These are phyloP conservation scores for Salix arbutifolia DNA, from an alignment of 345 rosid genomes.

Conservation along the genomic window DNA sequence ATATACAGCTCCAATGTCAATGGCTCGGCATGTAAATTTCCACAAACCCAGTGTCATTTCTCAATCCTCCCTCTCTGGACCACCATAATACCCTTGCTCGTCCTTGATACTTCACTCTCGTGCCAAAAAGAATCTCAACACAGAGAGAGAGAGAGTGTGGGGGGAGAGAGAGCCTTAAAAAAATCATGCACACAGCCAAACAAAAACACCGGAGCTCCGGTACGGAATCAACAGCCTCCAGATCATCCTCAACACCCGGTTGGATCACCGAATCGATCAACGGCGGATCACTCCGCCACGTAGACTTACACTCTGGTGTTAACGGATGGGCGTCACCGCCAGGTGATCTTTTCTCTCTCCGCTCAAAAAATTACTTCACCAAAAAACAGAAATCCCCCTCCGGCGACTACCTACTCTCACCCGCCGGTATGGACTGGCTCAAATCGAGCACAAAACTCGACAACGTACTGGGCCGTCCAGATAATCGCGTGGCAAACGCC, in stretches of 20 bases:
- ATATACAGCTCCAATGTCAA: not conserved
- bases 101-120: not conserved
- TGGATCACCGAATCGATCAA: conserved; percentile 62
- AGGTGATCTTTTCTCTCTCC: conserved; percentile 68
- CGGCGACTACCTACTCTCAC: conserved; percentile 69
- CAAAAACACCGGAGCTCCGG: conserved; percentile 40
- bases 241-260: conserved; percentile 29
- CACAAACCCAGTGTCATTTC: not conserved
- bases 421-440: conserved; percentile 92
- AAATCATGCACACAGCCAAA: conserved; percentile 50
- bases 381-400: conserved; percentile 59
- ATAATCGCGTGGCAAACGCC: conserved; percentile 69
- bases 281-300: conserved; percentile 76
- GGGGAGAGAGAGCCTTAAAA: too few relatives aligned
- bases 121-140: not conserved
- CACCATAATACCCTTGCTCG: not conserved
- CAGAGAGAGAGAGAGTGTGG: not conserved
- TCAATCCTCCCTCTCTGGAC: too few relatives aligned
- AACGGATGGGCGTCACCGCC: conserved; percentile 98
- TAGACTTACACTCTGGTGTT: conserved; percentile 62
- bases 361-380: conserved; percentile 51
- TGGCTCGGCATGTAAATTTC: not conserved
- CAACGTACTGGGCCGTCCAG: conserved; percentile 69
- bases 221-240: conserved; percentile 20
- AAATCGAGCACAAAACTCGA: conserved; percentile 58